Evolutionary conservation across 2,329 filamentous ascomycete species (phyloP), one percentile per base, ranked within the genome.

Genomic region (Calonectria leucothoes): DNA sequence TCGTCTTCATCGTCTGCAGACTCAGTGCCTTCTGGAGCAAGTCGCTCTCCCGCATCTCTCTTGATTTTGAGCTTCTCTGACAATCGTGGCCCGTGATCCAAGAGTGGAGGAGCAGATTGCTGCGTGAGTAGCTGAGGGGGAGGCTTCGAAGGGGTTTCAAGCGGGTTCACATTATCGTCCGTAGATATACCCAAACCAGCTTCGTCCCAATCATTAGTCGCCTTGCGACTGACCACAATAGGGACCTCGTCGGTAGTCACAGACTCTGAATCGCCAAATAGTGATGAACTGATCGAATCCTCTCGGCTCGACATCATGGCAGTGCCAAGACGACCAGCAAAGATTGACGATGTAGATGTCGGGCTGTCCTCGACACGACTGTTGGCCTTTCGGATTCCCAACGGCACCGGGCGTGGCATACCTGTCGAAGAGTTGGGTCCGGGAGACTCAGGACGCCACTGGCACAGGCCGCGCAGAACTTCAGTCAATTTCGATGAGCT

Each of bases 1-100:
- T 98, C 96, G 76, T 98, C 96, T 84, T 98, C 96, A 78, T 98
- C 96, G 80, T 98, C 96, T 6, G 96, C 96, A 35, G 95, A 98
- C 80, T 98, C 96, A 69, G 88, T 91, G 42, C 94, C 93, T 78
- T 98, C 95, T 45, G 92, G 86, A 20, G 91, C 90, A 55, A 92
- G 90, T 78, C 91, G 94, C 80, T 98, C 94, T 39, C 95, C 85
- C 8, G 92, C 92, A 76, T 95, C 94, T 37, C 93, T 91, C 83
- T 94, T 96, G 4, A 91, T 91, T 75, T 91, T 92, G 29, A 95
- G 90, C 76, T 93, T 92, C 80, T 98, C 95, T 2, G 92, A 87
- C 5, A 94, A 94, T 31, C 92, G 92, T 74, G 87, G 85, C 15
- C 87, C 84, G 37, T 87, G 84, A 75, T 92, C 89, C 77, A 93